phyloP scores from a whole-genome alignment of 164 flowering plant species.

The Cinnamomum chago region DNA sequence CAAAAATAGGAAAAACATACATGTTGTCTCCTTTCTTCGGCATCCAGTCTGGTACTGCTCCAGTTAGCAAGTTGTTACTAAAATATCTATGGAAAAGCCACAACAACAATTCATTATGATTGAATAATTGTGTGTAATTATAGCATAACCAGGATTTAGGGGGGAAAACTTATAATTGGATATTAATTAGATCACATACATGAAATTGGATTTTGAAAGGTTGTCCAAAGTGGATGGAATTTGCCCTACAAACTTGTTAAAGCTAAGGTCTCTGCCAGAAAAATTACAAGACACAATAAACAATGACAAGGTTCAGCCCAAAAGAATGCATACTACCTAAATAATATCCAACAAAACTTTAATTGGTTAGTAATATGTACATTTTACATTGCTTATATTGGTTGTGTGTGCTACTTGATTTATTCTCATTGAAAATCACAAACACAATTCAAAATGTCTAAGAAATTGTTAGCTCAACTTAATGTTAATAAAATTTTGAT shows the following conservation, averaged over 20 bases:
- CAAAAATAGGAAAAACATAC: conserved; percentile 38
- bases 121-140: neutral
- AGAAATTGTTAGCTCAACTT: neutral
- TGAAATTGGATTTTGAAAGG: conserved; percentile 16
- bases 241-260: conserved; percentile 53
- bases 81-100: conserved; percentile 43
- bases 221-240: conserved; percentile 33
- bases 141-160: neutral
- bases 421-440: no score
- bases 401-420: neutral
- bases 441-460: neutral
- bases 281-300: conserved; percentile 1
- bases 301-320: neutral
- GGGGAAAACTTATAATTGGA: neutral
- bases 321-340: no score
- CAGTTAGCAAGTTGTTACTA: conserved; percentile 56
- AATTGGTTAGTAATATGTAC: neutral
- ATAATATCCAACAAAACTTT: neutral
- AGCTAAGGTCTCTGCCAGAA: conserved; percentile 63
- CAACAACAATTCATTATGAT: neutral
- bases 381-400: neutral
- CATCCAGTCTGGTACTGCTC: conserved; percentile 52
- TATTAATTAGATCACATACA: conserved; percentile 33
- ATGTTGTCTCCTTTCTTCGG: conserved; percentile 40
- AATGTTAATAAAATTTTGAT: no score